Evolutionary conservation across 2,329 filamentous ascomycete species (phyloP).

Genomic region (Diaporthe citrichinensis): DNA sequence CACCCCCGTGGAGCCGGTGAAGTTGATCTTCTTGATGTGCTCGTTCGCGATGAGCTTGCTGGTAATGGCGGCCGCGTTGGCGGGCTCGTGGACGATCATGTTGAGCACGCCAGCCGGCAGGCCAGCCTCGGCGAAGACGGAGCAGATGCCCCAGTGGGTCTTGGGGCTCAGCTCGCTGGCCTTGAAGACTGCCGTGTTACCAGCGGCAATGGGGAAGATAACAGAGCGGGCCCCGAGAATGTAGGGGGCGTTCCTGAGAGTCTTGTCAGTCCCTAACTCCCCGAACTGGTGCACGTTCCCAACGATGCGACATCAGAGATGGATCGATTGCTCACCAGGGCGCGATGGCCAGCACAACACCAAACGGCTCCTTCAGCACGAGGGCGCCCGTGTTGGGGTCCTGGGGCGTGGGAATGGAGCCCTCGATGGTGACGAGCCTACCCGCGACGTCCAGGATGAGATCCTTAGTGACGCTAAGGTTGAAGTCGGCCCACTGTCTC

Average conservation of each 20-base stretch:
- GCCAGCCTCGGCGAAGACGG: slow-evolving; percentile 79
- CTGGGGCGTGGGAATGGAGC: slow-evolving; percentile 51
- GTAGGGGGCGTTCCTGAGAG: slow-evolving; percentile 69
- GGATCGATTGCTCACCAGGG: slow-evolving; percentile 73
- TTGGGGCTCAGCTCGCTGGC: slow-evolving; percentile 78
- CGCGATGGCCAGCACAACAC: slow-evolving; percentile 83
- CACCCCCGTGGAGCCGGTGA: slow-evolving; percentile 83
- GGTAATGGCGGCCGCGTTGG: slow-evolving; percentile 78
- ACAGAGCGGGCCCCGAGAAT: slow-evolving; percentile 69
- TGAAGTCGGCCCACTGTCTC: slow-evolving; percentile 58
- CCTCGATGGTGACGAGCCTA: slow-evolving; percentile 53
- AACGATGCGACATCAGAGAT: background rate
- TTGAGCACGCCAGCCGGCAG: slow-evolving; percentile 83
- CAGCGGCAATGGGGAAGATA: slow-evolving; percentile 77
- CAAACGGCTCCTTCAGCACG: slow-evolving; percentile 81
- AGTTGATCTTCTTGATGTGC: slow-evolving; percentile 84
- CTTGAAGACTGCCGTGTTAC: slow-evolving; percentile 84
- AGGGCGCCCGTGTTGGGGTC: slow-evolving; percentile 71
- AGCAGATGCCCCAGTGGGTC: slow-evolving; percentile 73
- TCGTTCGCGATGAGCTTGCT: slow-evolving; percentile 76
- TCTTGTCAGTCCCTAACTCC: background rate
- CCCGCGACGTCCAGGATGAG: slow-evolving; percentile 60
- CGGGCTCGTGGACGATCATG: slow-evolving; percentile 75
- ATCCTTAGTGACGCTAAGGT: slow-evolving; percentile 53
- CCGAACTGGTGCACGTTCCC: background rate